Conservation (phyloP, 75 land plant species). For the Cupressus sempervirens region DNA sequence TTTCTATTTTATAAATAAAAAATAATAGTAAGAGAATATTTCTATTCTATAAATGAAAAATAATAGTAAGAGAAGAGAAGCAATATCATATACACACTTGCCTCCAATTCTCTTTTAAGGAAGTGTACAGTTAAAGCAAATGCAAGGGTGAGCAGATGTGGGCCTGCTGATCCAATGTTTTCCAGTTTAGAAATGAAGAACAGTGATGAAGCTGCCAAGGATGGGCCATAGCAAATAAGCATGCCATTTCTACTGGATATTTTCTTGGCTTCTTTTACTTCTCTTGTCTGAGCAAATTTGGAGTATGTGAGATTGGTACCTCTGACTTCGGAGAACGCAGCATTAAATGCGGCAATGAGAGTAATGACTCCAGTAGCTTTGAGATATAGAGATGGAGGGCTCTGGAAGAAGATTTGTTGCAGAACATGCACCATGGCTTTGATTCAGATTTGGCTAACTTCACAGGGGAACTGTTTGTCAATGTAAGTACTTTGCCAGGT, state of each 20-base stretch:
- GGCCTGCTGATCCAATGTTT: neutral
- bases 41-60: too few relatives aligned
- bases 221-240: slow-evolving; percentile 46
- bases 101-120: slow-evolving; percentile 65
- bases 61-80: neutral
- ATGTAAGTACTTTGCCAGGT: too few relatives aligned
- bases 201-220: slow-evolving; percentile 24
- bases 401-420: slow-evolving; percentile 19
- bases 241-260: slow-evolving; percentile 41
- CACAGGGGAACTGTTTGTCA: neutral
- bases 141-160: slow-evolving; percentile 14
- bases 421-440: neutral
- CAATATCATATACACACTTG: neutral
- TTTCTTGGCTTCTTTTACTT: neutral
- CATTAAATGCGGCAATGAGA: neutral
- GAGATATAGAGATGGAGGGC: slow-evolving; percentile 26
- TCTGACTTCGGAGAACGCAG: slow-evolving; percentile 20
- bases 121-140: slow-evolving; percentile 50
- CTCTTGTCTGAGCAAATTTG: slow-evolving; percentile 16
- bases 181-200: slow-evolving; percentile 15
- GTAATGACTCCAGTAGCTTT: slow-evolving; percentile 13
- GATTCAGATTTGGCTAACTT: too few relatives aligned
- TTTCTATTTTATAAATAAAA: too few relatives aligned
- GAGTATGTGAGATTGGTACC: slow-evolving; percentile 38
- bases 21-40: too few relatives aligned